A percentile compares a stretch with the other conserved stretches of the same genome.
These are phyloP conservation scores for Nothophaeocryptopus gaeumannii DNA, from an alignment of 2,329 filamentous ascomycete genomes.

Conservation along the genomic window DNA sequence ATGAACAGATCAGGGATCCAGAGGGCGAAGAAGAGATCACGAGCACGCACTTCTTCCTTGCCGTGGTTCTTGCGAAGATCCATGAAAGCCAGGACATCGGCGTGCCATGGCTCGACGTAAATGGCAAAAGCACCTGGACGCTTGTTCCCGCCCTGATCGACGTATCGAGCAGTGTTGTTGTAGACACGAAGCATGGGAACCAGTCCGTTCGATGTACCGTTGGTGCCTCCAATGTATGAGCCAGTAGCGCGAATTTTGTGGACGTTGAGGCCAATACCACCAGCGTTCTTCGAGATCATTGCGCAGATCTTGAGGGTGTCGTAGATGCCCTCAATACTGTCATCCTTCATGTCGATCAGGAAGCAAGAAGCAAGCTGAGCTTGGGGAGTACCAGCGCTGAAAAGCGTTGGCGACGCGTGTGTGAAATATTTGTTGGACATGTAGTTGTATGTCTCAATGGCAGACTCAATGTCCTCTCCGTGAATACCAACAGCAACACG, in stretches of 20 bases:
- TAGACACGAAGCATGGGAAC: conserved; percentile 97
- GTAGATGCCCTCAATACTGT: conserved; percentile 99
- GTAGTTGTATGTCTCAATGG: conserved; percentile 95
- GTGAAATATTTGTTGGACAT: conserved; percentile 99
- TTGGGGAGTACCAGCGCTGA: conserved; percentile 94
- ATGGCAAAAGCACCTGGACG: conserved; percentile 97
- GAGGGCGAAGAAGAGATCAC: conserved; percentile 94
- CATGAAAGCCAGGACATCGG: conserved; percentile 94
- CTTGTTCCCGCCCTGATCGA: conserved; percentile 99
- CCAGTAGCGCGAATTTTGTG: conserved; percentile 96
- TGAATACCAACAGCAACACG: conserved; percentile 96
- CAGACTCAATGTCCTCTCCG: conserved; percentile 89
- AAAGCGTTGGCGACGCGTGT: conserved; percentile 94
- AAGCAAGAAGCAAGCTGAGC: conserved; percentile 97
- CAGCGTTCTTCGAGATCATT: conserved; percentile 99
- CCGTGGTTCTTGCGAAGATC: conserved; percentile 99
- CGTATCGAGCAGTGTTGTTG: conserved; percentile 98
- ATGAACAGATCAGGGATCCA: conserved; percentile 99
- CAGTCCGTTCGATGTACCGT: conserved; percentile 95
- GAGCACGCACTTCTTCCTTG: conserved; percentile 95
- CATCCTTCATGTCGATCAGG: conserved; percentile 98
- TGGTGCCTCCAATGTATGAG: conserved; percentile 96
- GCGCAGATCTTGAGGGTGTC: conserved; percentile 98
- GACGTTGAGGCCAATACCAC: conserved; percentile 93
- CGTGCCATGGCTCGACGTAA: conserved; percentile 98